Percentiles rank a stretch among this genome's conserved stretches.
These are phyloP conservation scores for Rhizopogon sp. DNA, from an alignment of 768 basidiomycete genomes.

Conservation along the genomic window DNA sequence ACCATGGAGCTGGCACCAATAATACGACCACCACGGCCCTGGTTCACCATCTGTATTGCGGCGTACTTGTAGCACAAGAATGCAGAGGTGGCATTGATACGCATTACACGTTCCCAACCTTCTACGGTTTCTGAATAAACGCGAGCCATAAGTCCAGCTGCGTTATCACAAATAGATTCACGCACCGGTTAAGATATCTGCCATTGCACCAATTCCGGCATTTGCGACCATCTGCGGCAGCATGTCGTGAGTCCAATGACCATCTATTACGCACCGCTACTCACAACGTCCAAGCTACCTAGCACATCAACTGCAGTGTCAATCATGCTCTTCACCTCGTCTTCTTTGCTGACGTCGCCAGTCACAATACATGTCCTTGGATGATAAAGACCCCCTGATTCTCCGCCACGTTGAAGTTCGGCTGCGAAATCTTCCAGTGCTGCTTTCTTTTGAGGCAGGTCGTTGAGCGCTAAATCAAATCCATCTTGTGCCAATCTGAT, in stretches of 20 bases:
- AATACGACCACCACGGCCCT: slow-evolving; percentile 34
- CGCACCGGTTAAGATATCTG: neutral
- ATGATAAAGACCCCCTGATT: neutral
- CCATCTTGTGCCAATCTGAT: slow-evolving; percentile 31
- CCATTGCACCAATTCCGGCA: slow-evolving; percentile 16
- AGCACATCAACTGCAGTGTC: slow-evolving; percentile 22
- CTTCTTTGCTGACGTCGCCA: slow-evolving; percentile 38
- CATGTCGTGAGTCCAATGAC: neutral
- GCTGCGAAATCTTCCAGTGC: slow-evolving; percentile 16
- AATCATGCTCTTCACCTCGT: slow-evolving; percentile 38
- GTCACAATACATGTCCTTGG: slow-evolving; percentile 18
- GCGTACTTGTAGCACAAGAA: slow-evolving; percentile 39
- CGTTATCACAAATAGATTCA: neutral
- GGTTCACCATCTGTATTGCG: slow-evolving; percentile 32
- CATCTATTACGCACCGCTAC: slow-evolving; percentile 5
- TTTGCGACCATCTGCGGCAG: slow-evolving; percentile 22
- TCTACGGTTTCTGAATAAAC: slow-evolving; percentile 7
- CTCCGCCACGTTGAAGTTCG: slow-evolving; percentile 1
- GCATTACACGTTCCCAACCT: slow-evolving; percentile 21
- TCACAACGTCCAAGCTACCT: slow-evolving; percentile 44
- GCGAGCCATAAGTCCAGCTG: neutral
- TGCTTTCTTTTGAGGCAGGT: neutral
- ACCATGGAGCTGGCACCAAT: slow-evolving; percentile 30
- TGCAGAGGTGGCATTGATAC: slow-evolving; percentile 27
- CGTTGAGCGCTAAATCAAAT: slow-evolving; percentile 17